A percentile compares a stretch with the other conserved stretches of the same genome.
Conservation (phyloP, 805 yeast genomes). For the Kuraishia capsulata region DNA sequence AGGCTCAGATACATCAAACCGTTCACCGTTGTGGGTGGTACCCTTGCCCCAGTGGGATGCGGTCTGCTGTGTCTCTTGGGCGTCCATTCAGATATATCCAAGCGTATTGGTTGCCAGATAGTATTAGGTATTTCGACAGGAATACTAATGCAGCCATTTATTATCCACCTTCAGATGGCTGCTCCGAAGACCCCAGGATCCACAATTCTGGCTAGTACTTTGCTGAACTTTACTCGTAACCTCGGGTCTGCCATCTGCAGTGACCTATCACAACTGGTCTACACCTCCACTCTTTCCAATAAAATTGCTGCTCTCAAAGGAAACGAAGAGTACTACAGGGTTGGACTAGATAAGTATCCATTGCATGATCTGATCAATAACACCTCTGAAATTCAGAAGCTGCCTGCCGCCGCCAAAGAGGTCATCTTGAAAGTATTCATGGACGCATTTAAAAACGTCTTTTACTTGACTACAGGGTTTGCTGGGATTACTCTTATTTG, state of each 20-base stretch:
- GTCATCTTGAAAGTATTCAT: not conserved
- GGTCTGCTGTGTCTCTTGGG: slow-evolving; percentile 34
- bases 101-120: slow-evolving; percentile 35
- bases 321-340: not conserved
- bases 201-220: slow-evolving; percentile 36
- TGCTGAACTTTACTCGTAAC: slow-evolving; percentile 32
- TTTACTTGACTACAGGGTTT: slow-evolving; percentile 23
- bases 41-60: slow-evolving; percentile 32
- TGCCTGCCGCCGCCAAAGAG: not conserved
- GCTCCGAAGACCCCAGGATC: slow-evolving; percentile 46
- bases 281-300: slow-evolving; percentile 19
- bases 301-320: slow-evolving; percentile 5
- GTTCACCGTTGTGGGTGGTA: slow-evolving; percentile 25
- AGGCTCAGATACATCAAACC: slow-evolving; percentile 31
- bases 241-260: slow-evolving; percentile 37
- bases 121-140: slow-evolving; percentile 41
- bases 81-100: slow-evolving; percentile 24
- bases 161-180: slow-evolving; percentile 34
- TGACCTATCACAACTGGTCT: slow-evolving; percentile 31
- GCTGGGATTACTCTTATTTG: slow-evolving; percentile 22
- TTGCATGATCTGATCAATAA: not conserved
- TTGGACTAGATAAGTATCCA: not conserved
- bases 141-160: slow-evolving; percentile 32
- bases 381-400: not conserved
- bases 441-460: not conserved